Conservation (phyloP, 805 yeast species). For the Pichia manshurica region DNA sequence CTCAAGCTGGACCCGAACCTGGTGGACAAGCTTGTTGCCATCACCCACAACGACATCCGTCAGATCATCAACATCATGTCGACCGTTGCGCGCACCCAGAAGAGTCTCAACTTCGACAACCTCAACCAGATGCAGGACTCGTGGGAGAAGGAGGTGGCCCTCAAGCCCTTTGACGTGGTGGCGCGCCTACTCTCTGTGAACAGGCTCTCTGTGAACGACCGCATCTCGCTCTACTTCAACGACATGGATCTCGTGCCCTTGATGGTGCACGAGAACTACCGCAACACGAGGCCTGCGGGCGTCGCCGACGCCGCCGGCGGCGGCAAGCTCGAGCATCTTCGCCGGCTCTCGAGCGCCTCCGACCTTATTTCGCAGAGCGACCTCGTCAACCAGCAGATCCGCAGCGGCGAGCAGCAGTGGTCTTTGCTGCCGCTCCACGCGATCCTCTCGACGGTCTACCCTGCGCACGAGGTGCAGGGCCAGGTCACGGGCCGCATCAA, state of each 20-base stretch:
- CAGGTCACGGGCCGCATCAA: slow-evolving; percentile 60
- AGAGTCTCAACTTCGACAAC: slow-evolving; percentile 54
- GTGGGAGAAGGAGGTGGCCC: slow-evolving; percentile 87
- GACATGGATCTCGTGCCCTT: slow-evolving; percentile 93
- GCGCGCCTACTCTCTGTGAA: slow-evolving; percentile 59
- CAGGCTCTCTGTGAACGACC: slow-evolving; percentile 63
- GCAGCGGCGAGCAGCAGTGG: slow-evolving; percentile 93
- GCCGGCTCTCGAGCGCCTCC: slow-evolving; percentile 70
- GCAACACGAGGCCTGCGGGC: slow-evolving; percentile 53
- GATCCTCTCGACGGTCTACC: slow-evolving; percentile 75
- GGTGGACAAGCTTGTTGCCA: slow-evolving; percentile 76
- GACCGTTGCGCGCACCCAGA: slow-evolving; percentile 72
- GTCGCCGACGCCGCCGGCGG: slow-evolving; percentile 25
- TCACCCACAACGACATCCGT: slow-evolving; percentile 87
- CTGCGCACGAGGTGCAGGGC: slow-evolving; percentile 72
- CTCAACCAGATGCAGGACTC: slow-evolving; percentile 55
- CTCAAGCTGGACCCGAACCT: slow-evolving; percentile 73
- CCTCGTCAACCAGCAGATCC: slow-evolving; percentile 70
- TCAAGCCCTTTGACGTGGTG: slow-evolving; percentile 89
- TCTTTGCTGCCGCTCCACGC: slow-evolving; percentile 89
- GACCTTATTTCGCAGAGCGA: slow-evolving; percentile 84
- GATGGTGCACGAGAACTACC: slow-evolving; percentile 93
- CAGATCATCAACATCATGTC: slow-evolving; percentile 88
- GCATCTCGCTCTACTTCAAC: slow-evolving; percentile 83
- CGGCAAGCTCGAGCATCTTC: slow-evolving; percentile 47